Conservation (phyloP, 73 alveolate species). For the Paramecium pentaurelia region DNA sequence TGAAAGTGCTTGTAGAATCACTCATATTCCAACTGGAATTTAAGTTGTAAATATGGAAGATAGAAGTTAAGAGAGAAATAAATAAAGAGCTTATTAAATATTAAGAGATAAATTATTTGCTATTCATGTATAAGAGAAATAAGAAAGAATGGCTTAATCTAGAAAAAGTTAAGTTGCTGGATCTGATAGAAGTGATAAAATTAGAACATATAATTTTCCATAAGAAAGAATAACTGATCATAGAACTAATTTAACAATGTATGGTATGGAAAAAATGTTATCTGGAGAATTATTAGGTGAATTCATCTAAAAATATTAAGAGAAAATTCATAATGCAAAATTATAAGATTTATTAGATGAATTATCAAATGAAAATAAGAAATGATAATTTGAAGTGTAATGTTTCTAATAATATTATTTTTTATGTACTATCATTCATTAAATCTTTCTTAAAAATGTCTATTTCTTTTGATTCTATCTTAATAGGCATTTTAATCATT, state of each 20-base stretch:
- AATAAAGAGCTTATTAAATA: constrained; percentile 69
- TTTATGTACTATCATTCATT: background rate
- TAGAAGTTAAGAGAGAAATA: constrained; percentile 76
- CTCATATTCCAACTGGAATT: constrained; percentile 89
- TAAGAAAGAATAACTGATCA: constrained; percentile 89
- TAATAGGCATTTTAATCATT: background rate
- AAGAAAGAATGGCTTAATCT: constrained; percentile 45
- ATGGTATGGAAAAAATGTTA: constrained; percentile 80
- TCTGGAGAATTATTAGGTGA: constrained; percentile 66
- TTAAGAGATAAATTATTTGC: constrained; percentile 70
- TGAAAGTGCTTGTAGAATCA: constrained; percentile 83
- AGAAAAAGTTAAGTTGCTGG: constrained; percentile 65
- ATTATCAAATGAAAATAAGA: background rate
- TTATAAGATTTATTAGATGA: background rate
- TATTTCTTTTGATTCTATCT: constrained; percentile 38
- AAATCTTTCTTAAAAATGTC: constrained; percentile 3
- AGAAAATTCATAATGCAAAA: constrained; percentile 13
- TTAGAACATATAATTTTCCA: constrained; percentile 90
- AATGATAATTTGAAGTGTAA: background rate
- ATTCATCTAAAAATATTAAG: constrained; percentile 5
- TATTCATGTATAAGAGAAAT: constrained; percentile 49
- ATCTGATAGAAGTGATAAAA: constrained; percentile 84
- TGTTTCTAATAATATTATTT: background rate
- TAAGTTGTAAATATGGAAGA: constrained; percentile 76
- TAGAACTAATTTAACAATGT: constrained; percentile 69